Conservation (phyloP, 1,284 basidiomycete genomes). For the Austropuccinia psidii region DNA sequence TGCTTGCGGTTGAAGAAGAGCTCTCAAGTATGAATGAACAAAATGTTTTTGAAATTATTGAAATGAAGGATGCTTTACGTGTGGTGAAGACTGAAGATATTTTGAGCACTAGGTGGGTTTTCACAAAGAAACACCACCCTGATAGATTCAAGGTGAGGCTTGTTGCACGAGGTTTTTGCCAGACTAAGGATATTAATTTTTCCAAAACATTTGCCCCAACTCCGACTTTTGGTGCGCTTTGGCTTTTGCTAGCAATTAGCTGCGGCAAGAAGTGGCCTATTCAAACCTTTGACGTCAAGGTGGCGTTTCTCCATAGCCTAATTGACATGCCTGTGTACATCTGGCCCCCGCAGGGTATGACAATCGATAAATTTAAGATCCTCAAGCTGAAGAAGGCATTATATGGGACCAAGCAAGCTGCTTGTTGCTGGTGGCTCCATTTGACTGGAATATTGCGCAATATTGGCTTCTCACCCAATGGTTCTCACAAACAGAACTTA, state of each 20-base stretch:
- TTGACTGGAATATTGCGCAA: neutral
- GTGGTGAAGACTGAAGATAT: too few species aligned
- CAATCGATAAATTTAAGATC: too few species aligned
- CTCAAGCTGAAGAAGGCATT: slow-evolving; percentile 1
- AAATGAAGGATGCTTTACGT: too few species aligned
- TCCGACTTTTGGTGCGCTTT: too few species aligned
- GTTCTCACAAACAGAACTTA: neutral
- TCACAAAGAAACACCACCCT: neutral
- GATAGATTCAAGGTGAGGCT: neutral
- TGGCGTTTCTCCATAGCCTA: neutral
- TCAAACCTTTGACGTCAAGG: neutral
- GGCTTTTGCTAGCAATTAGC: neutral
- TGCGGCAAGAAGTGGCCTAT: neutral
- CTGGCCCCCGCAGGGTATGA: neutral
- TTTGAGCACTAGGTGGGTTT: too few species aligned
- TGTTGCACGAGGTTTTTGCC: neutral
- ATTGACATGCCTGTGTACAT: neutral
- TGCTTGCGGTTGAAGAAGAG: too few species aligned
- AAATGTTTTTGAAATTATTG: too few species aligned
- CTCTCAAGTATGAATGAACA: too few species aligned
- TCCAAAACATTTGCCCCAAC: neutral
- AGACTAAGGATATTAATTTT: neutral
- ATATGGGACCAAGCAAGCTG: neutral
- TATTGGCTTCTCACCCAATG: neutral
- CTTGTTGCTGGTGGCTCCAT: slow-evolving; percentile 9